Evolutionary conservation across 1,284 basidiomycete genomes (phyloP).

Genomic region (Pulchroboletus neoregius): DNA sequence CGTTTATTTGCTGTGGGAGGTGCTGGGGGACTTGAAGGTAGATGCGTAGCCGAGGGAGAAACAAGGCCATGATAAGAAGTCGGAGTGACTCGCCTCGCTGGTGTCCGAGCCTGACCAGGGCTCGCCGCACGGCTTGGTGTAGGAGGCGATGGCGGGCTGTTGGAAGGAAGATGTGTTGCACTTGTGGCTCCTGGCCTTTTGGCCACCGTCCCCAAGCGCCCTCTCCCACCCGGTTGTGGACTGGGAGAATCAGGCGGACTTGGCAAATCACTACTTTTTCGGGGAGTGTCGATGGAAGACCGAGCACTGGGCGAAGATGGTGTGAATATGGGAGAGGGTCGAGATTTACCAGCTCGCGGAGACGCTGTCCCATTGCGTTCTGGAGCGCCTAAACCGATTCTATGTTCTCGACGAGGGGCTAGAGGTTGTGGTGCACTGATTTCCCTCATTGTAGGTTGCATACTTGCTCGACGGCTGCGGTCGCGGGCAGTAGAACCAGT

Average conservation of each 20-base stretch:
- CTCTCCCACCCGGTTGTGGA: conserved; percentile 41
- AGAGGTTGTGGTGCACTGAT: conserved; percentile 45
- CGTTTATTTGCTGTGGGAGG: conserved; percentile 31
- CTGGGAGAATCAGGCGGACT: conserved; percentile 48
- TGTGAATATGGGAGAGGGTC: conserved; percentile 38
- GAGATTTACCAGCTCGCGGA: conserved; percentile 28
- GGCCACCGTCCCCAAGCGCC: conserved; percentile 37
- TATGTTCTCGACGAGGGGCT: conserved; percentile 32
- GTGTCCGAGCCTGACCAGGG: conserved; percentile 39
- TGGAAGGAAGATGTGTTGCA: conserved; percentile 40
- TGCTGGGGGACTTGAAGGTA: conserved; percentile 30
- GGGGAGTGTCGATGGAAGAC: conserved; percentile 27
- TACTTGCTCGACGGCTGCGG: conserved; percentile 39
- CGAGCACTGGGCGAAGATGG: conserved; percentile 30
- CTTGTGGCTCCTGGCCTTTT: conserved; percentile 38
- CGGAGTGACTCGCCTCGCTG: conserved; percentile 31
- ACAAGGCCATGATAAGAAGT: conserved; percentile 33
- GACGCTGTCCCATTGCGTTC: conserved; percentile 25
- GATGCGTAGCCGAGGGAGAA: conserved; percentile 37
- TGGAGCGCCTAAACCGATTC: conserved; percentile 18
- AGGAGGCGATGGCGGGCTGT: conserved; percentile 34
- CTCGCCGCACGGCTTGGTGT: conserved; percentile 39
- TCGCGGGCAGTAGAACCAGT: conserved; percentile 43
- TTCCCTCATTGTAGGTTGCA: conserved; percentile 38
- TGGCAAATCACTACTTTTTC: conserved; percentile 38